These are phyloP conservation scores for Echria macrotheca DNA, from an alignment of 495 filamentous ascomycete genomes.

Conservation along the genomic window DNA sequence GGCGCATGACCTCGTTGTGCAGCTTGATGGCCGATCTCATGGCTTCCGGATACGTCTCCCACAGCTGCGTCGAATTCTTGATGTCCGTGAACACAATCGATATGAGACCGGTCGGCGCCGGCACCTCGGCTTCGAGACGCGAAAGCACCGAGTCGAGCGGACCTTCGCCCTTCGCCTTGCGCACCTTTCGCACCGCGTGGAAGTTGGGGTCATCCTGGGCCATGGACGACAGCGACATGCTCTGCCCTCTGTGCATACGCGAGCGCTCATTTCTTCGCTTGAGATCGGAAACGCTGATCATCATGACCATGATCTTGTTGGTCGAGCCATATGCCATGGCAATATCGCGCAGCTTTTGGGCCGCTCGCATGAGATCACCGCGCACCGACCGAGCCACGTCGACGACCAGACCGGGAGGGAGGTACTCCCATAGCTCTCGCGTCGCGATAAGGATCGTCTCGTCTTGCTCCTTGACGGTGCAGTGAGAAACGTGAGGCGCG, in stretches of 20 bases:
- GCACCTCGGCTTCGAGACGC: slow-evolving; percentile 81
- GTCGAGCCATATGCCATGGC: slow-evolving; percentile 91
- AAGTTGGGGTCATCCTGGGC: slow-evolving; percentile 61
- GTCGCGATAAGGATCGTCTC: slow-evolving; percentile 91
- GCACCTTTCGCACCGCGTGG: slow-evolving; percentile 51
- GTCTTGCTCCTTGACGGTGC: slow-evolving; percentile 80
- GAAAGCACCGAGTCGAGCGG: slow-evolving; percentile 74
- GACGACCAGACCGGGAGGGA: slow-evolving; percentile 82
- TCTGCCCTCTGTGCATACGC: slow-evolving; percentile 62
- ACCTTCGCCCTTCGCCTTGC: slow-evolving; percentile 60
- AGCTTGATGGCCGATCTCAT: slow-evolving; percentile 95
- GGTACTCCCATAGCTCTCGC: slow-evolving; percentile 88
- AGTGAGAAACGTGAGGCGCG: slow-evolving; percentile 74
- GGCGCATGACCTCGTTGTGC: slow-evolving; percentile 92
- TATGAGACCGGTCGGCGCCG: slow-evolving; percentile 81
- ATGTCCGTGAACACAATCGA: slow-evolving; percentile 98
- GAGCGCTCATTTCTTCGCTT: slow-evolving; percentile 70
- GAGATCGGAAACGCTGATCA: slow-evolving; percentile 84
- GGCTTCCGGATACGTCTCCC: slow-evolving; percentile 89
- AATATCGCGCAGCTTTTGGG: slow-evolving; percentile 89
- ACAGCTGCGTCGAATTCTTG: slow-evolving; percentile 95
- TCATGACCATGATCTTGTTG: slow-evolving; percentile 97
- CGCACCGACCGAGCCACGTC: slow-evolving; percentile 83
- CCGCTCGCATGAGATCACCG: slow-evolving; percentile 86
- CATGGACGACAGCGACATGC: slow-evolving; percentile 71